phyloP scores from a whole-genome alignment of 495 filamentous ascomycete genomes.

The Hyaloscypha bicolor region DNA sequence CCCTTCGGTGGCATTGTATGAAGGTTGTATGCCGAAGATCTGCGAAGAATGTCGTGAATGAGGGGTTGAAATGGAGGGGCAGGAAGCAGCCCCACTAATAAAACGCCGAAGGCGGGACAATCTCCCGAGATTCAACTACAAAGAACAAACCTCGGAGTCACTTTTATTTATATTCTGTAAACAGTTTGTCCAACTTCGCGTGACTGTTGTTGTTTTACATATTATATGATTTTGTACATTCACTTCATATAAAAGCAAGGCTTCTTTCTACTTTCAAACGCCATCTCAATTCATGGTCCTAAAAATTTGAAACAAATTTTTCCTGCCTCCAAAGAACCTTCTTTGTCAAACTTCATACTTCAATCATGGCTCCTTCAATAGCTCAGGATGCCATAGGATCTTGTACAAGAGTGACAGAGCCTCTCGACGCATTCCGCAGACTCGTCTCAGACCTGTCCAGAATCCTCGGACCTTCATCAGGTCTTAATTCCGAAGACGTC shows the following conservation, averaged over 20 bases:
- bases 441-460: constrained; percentile 69
- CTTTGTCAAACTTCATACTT: neutral
- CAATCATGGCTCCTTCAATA: constrained; percentile 2
- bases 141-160: neutral
- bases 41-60: neutral
- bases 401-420: neutral
- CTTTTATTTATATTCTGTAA: neutral
- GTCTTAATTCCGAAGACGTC: constrained; percentile 77
- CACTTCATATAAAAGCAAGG: neutral
- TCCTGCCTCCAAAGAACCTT: neutral
- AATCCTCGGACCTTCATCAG: constrained; percentile 74
- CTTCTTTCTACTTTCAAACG: neutral
- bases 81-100: constrained; percentile 2
- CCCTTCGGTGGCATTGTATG: constrained; percentile 55
- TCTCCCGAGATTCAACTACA: neutral
- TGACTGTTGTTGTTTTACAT: neutral
- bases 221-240: neutral
- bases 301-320: neutral
- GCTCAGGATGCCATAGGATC: constrained; percentile 4
- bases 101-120: neutral
- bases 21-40: neutral
- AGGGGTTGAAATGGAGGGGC: constrained; percentile 3
- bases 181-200: neutral
- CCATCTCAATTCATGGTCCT: neutral
- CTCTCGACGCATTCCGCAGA: constrained; percentile 59